Percentiles rank a stretch among this genome's conserved stretches.
Conservation (phyloP, 306 rosid species). For the Acacia confusa region DNA sequence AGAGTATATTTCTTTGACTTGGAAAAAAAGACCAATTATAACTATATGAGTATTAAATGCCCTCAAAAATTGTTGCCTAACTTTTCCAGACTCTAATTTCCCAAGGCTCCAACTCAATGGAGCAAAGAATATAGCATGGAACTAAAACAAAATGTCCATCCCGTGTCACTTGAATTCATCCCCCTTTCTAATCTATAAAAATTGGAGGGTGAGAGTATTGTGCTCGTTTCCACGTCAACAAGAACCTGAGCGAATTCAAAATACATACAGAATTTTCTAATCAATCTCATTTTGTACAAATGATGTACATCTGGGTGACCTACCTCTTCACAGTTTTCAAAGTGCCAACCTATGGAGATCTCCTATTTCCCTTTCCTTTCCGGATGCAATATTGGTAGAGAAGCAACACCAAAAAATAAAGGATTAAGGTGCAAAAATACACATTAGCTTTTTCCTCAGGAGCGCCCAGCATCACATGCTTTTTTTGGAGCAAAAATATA, state of each 20-base stretch:
- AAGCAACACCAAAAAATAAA: no score
- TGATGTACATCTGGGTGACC: conserved; percentile 62
- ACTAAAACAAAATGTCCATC: conserved; percentile 48
- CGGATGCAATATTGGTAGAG: conserved; percentile 42
- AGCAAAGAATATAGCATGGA: conserved; percentile 58
- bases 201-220: conserved; percentile 44
- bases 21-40: conserved; percentile 36
- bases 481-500: no score
- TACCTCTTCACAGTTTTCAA: conserved; percentile 44
- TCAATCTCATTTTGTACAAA: conserved; percentile 82
- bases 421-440: no score
- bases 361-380: conserved; percentile 38
- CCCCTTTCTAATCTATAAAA: conserved; percentile 54
- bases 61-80: conserved; percentile 64
- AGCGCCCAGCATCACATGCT: no score
- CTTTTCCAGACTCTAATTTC: conserved; percentile 41
- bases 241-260: conserved; percentile 38
- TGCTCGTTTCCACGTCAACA: conserved; percentile 54
- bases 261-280: conserved; percentile 60
- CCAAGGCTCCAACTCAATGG: conserved; percentile 51
- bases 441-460: no score
- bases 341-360: conserved; percentile 36
- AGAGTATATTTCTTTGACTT: conserved; percentile 19
- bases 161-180: conserved; percentile 35
- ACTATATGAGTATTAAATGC: conserved; percentile 50